Evolutionary conservation across 306 rosid genomes (phyloP).

Genomic region (Gastrolobium villosum): DNA sequence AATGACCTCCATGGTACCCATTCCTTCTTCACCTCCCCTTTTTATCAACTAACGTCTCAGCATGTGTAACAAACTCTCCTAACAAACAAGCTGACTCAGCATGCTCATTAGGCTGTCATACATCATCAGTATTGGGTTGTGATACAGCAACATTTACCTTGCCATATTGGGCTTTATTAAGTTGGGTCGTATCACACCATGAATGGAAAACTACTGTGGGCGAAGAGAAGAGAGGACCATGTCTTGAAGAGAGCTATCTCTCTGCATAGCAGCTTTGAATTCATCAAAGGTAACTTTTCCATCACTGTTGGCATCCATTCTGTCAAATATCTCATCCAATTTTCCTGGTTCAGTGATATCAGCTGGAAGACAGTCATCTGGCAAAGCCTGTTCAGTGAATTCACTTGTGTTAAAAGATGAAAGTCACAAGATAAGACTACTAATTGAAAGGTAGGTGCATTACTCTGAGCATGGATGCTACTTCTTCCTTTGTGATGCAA

Average conservation of each 20-base stretch:
- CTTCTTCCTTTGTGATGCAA: conserved; percentile 92
- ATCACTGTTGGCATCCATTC: conserved; percentile 91
- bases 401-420: conserved; percentile 37
- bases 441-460: conserved; percentile 31
- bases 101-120: no score
- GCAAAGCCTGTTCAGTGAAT: conserved; percentile 74
- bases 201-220: conserved; percentile 46
- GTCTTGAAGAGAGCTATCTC: conserved; percentile 92
- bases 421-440: conserved; percentile 10
- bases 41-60: no score
- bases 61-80: no score
- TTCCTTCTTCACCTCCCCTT: no score
- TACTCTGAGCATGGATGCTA: conserved; percentile 94
- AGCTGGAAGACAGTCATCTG: conserved; percentile 86
- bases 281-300: conserved; percentile 93
- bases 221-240: conserved; percentile 84
- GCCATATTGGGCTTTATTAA: no score
- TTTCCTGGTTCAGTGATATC: conserved; percentile 92
- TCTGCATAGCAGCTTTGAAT: conserved; percentile 94
- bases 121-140: no score
- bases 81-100: no score
- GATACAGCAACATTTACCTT: no score
- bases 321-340: conserved; percentile 89
- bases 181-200: no score
- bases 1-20: no score